Conservation (phyloP, 2,329 filamentous ascomycete species). For the Calonectria leucothoes region DNA sequence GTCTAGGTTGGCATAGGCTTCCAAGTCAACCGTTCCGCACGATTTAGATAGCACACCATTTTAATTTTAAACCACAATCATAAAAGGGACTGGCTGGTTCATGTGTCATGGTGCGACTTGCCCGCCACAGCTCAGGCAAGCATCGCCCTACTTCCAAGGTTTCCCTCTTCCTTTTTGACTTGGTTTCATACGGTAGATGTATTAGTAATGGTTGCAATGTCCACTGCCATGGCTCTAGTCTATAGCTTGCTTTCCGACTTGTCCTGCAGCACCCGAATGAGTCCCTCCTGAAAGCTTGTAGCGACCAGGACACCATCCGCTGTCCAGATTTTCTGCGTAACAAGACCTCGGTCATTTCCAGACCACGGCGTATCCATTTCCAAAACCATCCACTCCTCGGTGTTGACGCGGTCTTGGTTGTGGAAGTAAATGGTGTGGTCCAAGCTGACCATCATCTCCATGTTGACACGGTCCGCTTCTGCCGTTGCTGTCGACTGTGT, state of each 20-base stretch:
- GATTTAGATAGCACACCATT: no score
- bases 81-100: no score
- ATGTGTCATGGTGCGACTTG: no score
- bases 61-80: no score
- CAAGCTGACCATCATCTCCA: constrained; percentile 16
- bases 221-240: not conserved
- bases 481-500: not conserved
- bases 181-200: not conserved
- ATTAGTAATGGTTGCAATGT: not conserved
- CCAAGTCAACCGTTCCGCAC: no score
- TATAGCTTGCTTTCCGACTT: not conserved
- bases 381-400: constrained; percentile 9
- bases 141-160: no score
- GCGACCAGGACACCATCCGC: not conserved
- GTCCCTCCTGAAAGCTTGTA: constrained; percentile 2
- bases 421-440: constrained; percentile 14
- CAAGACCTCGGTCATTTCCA: not conserved
- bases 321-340: not conserved
- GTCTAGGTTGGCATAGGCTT: no score
- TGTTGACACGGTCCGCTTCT: not conserved
- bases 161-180: no score
- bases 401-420: not conserved
- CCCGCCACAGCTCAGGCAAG: no score
- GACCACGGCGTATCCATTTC: constrained; percentile 9
- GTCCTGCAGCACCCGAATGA: not conserved